A percentile compares a stretch with the other conserved stretches of the same genome.
These are phyloP conservation scores for Carpinus fangiana DNA, from an alignment of 306 rosid species.

Conservation along the genomic window DNA sequence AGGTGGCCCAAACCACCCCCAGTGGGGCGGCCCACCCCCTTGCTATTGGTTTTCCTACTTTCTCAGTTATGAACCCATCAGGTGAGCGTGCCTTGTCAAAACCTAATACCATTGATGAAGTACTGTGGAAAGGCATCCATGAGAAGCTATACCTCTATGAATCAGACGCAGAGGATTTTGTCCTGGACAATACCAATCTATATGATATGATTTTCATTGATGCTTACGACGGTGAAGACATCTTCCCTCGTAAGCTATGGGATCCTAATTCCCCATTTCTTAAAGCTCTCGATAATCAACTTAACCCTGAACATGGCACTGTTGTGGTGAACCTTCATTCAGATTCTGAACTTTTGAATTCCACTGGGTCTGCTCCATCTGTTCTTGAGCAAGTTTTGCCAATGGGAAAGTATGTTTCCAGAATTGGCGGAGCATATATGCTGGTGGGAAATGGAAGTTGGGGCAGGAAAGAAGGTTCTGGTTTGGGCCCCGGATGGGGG, in stretches of 20 bases:
- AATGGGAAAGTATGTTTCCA: constrained; percentile 64
- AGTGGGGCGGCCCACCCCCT: constrained; percentile 41
- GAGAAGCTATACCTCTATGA: constrained; percentile 77
- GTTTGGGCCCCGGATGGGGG: constrained; percentile 40
- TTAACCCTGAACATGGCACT: constrained; percentile 83
- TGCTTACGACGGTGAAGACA: constrained; percentile 87
- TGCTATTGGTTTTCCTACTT: constrained; percentile 94
- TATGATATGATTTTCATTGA: constrained; percentile 85
- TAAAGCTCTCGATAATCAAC: constrained; percentile 57
- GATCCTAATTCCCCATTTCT: constrained; percentile 66
- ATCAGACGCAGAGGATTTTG: constrained; percentile 82
- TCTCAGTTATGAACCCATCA: constrained; percentile 61
- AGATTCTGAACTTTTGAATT: constrained; percentile 55
- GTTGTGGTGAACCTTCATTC: constrained; percentile 97
- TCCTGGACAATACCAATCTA: constrained; percentile 37
- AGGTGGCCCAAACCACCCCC: too few relatives aligned
- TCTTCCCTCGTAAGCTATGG: constrained; percentile 84
- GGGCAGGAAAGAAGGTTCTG: constrained; percentile 34
- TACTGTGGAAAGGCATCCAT: constrained; percentile 83
- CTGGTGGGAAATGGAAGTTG: constrained; percentile 45
- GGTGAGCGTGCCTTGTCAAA: constrained; percentile 45
- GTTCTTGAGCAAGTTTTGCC: constrained; percentile 53
- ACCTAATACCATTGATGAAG: constrained; percentile 52
- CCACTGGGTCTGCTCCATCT: constrained; percentile 55
- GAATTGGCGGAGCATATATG: constrained; percentile 63